phyloP scores from a whole-genome alignment of 805 yeast genomes.

The Dipodascopsis tothii region DNA sequence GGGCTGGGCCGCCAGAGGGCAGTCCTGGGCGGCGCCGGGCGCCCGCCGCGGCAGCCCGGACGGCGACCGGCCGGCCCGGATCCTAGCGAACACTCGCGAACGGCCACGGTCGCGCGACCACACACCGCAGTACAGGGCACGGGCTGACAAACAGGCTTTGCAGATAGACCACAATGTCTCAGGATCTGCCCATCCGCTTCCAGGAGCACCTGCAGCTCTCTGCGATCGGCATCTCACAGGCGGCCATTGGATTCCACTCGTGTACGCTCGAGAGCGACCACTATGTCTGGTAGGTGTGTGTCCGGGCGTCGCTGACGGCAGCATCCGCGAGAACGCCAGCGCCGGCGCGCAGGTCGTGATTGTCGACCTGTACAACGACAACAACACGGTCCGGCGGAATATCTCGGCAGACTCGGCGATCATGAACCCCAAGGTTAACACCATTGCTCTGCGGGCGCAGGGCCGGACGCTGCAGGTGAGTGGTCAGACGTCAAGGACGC shows the following conservation, averaged over 20 bases:
- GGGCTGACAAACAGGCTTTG: too few relatives aligned
- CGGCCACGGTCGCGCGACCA: too few relatives aligned
- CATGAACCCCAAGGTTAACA: slow-evolving; percentile 84
- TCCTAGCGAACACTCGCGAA: too few relatives aligned
- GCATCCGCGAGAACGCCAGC: slow-evolving; percentile 39
- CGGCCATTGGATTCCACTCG: slow-evolving; percentile 81
- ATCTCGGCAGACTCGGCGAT: slow-evolving; percentile 98
- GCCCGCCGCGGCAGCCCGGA: too few relatives aligned
- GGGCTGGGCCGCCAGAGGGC: too few relatives aligned
- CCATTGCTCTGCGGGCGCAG: slow-evolving; percentile 89
- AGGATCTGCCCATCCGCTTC: slow-evolving; percentile 90
- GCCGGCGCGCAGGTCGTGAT: slow-evolving; percentile 76
- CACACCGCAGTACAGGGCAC: too few relatives aligned
- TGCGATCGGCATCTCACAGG: slow-evolving; percentile 73
- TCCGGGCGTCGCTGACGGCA: slow-evolving; percentile 1
- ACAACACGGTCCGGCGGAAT: slow-evolving; percentile 75
- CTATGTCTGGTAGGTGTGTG: slow-evolving; percentile 59
- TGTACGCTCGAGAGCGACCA: slow-evolving; percentile 91
- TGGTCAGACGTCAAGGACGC: neutral
- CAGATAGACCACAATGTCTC: too few relatives aligned
- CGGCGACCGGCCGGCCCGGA: too few relatives aligned
- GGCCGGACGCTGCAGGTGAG: slow-evolving; percentile 77
- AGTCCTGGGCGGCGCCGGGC: too few relatives aligned
- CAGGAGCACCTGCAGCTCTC: slow-evolving; percentile 90
- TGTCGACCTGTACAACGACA: slow-evolving; percentile 71